Evolutionary conservation across 306 rosid genomes (phyloP), one percentile per base, ranked within the genome.

Genomic region (Styphnolobium japonicum): DNA sequence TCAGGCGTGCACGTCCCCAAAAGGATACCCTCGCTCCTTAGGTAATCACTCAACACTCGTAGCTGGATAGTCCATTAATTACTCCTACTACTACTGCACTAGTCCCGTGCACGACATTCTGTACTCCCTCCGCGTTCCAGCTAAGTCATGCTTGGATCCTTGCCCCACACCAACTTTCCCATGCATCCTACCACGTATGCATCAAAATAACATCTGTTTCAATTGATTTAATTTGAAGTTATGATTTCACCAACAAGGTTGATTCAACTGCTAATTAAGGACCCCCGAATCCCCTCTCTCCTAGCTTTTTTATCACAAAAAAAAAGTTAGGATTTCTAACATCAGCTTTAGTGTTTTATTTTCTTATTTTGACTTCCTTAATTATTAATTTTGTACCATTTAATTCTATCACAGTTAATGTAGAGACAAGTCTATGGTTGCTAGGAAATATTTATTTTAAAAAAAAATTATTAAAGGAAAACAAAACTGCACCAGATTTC

Each of bases 121-220:
- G 6, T 39, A 25, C 77, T 39, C 83, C 56, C 62, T 7, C 56
- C 77, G 84, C 82, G 80, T 85, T 85, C 86, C 85, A 83, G 86
- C 84, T 57, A 73, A 37, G 61, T 64, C 56, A 19, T 53, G 14
- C 14, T 68, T 25, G 15, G 2, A 14, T 60, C 57, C 58, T 18
- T 34, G 12, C 72, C 10, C 4, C 36, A 21, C 11, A 21, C 37
- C 37, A 67, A 23, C 53, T 19, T 12, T 36, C 55, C 40, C 52
- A 23, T 43, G 42, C 42, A 36, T 15, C 34, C 33, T 11, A 22
- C 10, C 52, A 52, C 31, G 4, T 53, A 37, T 9, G 3, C 25
- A 53, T 23, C 22, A 67, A 14, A 66, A 16, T 9, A 51, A 29
- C 55, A 15, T 71, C 16, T 7, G 22, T 45, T 25, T 53, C 51